phyloP scores from a whole-genome alignment of 1,284 basidiomycete species.

The Mycena sp. region DNA sequence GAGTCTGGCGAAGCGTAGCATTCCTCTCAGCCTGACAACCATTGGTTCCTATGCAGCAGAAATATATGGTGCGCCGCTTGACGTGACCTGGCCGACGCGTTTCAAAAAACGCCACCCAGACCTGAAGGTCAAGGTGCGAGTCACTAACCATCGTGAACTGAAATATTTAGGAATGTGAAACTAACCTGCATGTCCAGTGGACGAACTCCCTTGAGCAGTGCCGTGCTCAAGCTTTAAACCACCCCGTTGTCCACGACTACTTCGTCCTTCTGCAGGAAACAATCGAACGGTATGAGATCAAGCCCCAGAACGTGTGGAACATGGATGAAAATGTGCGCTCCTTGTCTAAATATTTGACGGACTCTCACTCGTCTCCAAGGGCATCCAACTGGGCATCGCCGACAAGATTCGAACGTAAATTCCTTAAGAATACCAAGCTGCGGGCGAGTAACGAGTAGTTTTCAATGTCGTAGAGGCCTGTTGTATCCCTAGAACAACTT shows the following conservation, averaged over 20 bases:
- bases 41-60: not conserved
- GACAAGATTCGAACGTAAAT: not conserved
- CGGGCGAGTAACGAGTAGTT: not conserved
- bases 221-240: not conserved
- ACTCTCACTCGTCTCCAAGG: not conserved
- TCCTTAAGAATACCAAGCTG: not conserved
- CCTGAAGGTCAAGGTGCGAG: not conserved
- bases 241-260: conserved; percentile 1
- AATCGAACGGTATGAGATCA: not conserved
- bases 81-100: not conserved
- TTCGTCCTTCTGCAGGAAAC: not conserved
- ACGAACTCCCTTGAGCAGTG: not conserved
- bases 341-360: not conserved
- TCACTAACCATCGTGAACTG: not conserved
- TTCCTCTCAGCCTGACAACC: not conserved
- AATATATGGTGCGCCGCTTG: not conserved
- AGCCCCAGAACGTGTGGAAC: conserved; percentile 21
- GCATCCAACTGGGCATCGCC: conserved; percentile 21
- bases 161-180: not conserved
- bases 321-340: conserved; percentile 33
- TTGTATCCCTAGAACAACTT: not conserved
- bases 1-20: not conserved
- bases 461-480: not conserved
- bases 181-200: not conserved
- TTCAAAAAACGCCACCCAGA: conserved; percentile 8